Base-by-base conservation (phyloP, 108 stramenopile genomes). In the Skeletonema potamos region DNA sequence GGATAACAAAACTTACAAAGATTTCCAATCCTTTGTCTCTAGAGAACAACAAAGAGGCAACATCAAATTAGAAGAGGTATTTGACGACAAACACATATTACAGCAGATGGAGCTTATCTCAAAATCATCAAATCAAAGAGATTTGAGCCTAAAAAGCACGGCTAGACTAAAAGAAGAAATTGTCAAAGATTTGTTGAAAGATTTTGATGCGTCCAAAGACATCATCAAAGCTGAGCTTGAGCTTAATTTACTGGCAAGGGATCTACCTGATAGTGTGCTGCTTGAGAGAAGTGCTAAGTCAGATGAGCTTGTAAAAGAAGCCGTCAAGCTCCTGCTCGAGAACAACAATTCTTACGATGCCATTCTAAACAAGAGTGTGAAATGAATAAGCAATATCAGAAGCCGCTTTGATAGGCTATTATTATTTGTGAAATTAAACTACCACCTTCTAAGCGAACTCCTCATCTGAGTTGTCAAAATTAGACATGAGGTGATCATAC, bases 401-500 rank as follows among this genome's bases (percentile, higher is more conserved):
- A 11, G 10, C 36, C 12, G 8, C 36, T 37, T 36, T 36, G 34
- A 36, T 36, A 3, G 6, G 9, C 6, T 7, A 6, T 36, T 51
- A 51, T 51, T 22, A 15, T 51, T 7, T 24, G 20, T 24, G 5
- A 51, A 41, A 3, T 41, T 24, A 24, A 51, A 8, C 9, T 24
- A 22, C 22, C 48, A 22, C 48, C 20, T 48, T 51, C n/a, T n/a
- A 51, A 8, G 18, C 6, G 2, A 6, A 20, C 2, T 51, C 48
- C 22, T 51, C 48, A 51, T 51, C 48, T 24, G 48, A 64, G 24
- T 60, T 28, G 58, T 73, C 72, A 46, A 73, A 73, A 32, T 73
- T 73, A 15, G 65, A 66, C 72, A 73, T 73, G 55, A 73, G 72
- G 36, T 73, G 72, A 58, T 73, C 72, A 73, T 73, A 73, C 6